phyloP scores from a whole-genome alignment of 176 grass and related monocot genomes.

The Aechmea fasciata region DNA sequence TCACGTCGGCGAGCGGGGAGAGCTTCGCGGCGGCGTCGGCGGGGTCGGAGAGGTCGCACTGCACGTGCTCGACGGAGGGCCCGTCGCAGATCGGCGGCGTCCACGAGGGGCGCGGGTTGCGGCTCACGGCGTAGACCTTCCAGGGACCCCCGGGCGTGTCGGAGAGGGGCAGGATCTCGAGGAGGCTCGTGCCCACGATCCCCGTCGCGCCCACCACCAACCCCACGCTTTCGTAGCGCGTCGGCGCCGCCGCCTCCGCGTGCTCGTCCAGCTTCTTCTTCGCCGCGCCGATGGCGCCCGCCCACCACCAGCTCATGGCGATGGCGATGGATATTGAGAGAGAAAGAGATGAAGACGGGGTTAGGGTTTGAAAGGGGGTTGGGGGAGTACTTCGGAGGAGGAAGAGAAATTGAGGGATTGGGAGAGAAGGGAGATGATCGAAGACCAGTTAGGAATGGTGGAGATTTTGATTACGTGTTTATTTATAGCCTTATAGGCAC shows the following conservation, averaged over 20 bases:
- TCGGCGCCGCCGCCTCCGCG: slow-evolving; percentile 6
- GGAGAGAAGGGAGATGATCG: too few species aligned
- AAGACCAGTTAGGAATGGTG: too few species aligned
- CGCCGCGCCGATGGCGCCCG: slow-evolving; percentile 57
- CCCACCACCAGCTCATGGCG: slow-evolving; percentile 91
- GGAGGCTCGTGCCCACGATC: slow-evolving; percentile 61
- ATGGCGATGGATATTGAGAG: background rate
- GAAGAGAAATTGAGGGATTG: too few species aligned
- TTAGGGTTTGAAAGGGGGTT: too few species aligned
- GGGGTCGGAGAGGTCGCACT: slow-evolving; percentile 44
- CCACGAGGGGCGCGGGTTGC: slow-evolving; percentile 29
- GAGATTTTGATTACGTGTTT: too few species aligned
- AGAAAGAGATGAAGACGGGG: background rate
- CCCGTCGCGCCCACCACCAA: slow-evolving; percentile 61
- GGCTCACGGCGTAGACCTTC: slow-evolving; percentile 62
- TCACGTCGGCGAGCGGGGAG: slow-evolving; percentile 37
- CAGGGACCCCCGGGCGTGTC: slow-evolving; percentile 70
- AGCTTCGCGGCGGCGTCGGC: slow-evolving; percentile 34
- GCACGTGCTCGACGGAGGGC: slow-evolving; percentile 30
- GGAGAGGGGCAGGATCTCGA: slow-evolving; percentile 70
- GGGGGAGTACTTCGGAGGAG: too few species aligned
- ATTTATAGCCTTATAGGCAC: too few species aligned
- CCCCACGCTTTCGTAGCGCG: slow-evolving; percentile 44
- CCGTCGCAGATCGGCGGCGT: slow-evolving; percentile 19
- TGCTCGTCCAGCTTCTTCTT: slow-evolving; percentile 65